Evolutionary conservation across 352 stramenopile species (phyloP).

Genomic region (Detonula confervacea): DNA sequence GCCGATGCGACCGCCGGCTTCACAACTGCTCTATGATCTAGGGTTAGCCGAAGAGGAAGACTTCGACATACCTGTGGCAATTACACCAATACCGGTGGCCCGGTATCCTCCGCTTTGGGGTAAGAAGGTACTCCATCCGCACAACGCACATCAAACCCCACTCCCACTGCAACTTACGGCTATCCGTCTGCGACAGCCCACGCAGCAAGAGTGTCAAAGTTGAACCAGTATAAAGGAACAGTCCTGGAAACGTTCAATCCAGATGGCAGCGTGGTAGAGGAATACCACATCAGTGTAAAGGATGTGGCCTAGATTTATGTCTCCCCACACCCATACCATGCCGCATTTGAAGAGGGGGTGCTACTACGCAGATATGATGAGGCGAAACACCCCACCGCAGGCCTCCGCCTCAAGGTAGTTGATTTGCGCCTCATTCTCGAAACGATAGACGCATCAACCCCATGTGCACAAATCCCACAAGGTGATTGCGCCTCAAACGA

Average conservation of each 20-base stretch:
- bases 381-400: slow-evolving; percentile 4
- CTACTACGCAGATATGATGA: background rate
- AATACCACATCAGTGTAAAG: slow-evolving; percentile 4
- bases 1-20: slow-evolving; percentile 3
- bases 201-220: background rate
- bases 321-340: slow-evolving; percentile 26
- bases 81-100: too few species aligned
- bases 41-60: slow-evolving; percentile 2
- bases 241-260: background rate
- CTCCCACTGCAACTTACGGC: background rate
- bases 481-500: background rate
- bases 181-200: too few species aligned
- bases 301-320: slow-evolving; percentile 33
- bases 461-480: background rate
- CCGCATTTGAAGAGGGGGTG: slow-evolving; percentile 29
- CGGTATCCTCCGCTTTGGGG: background rate
- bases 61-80: too few species aligned
- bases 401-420: slow-evolving; percentile 8
- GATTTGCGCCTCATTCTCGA: slow-evolving; percentile 3
- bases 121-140: background rate
- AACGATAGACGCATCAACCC: background rate
- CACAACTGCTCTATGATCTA: slow-evolving; percentile 35
- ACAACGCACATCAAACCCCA: background rate
- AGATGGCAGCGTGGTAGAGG: background rate
- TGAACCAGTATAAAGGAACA: slow-evolving; percentile 1